A percentile compares a stretch with the other conserved stretches of the same genome.
phyloP scores from a whole-genome alignment of 2,329 filamentous ascomycete genomes.

The Hypoxylon sp. region DNA sequence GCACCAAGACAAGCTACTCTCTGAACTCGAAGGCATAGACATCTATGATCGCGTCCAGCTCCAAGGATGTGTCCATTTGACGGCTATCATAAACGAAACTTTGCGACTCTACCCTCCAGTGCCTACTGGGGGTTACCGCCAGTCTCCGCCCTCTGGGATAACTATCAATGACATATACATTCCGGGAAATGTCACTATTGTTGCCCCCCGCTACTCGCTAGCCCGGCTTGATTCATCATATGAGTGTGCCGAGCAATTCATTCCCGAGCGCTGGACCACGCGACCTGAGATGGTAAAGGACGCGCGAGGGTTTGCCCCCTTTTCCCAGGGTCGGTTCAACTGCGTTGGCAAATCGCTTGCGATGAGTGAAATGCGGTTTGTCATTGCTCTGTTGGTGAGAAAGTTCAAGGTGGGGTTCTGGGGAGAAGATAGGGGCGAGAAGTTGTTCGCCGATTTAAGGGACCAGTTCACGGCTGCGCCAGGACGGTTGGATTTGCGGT shows the following conservation, averaged over 20 bases:
- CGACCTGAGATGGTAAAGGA: conserved; percentile 37
- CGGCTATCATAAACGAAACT: conserved; percentile 53
- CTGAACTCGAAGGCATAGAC: conserved; percentile 27
- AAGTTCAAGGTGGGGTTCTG: conserved; percentile 40
- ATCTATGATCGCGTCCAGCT: conserved; percentile 38
- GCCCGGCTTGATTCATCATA: conserved; percentile 38
- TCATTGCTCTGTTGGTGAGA: conserved; percentile 38
- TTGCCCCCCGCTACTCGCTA: conserved; percentile 40
- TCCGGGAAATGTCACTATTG: conserved; percentile 46
- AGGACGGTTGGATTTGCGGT: conserved; percentile 33
- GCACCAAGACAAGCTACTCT: conserved; percentile 30
- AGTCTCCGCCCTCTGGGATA: conserved; percentile 50
- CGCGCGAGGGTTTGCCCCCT: conserved; percentile 30
- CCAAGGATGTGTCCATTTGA: conserved; percentile 41
- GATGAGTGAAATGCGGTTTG: conserved; percentile 44
- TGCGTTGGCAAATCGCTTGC: conserved; percentile 43
- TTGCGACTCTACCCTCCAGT: conserved; percentile 52
- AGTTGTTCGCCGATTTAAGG: conserved; percentile 32
- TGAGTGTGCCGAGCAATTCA: conserved; percentile 31
- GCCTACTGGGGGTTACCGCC: conserved; percentile 49
- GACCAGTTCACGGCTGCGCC: conserved; percentile 44
- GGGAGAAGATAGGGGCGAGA: conserved; percentile 32
- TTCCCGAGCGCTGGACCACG: conserved; percentile 46
- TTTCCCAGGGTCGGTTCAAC: conserved; percentile 34
- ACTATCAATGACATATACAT: conserved; percentile 49